These are phyloP conservation scores for Yarrowia hollandica DNA, from an alignment of 805 yeast genomes.

Conservation along the genomic window DNA sequence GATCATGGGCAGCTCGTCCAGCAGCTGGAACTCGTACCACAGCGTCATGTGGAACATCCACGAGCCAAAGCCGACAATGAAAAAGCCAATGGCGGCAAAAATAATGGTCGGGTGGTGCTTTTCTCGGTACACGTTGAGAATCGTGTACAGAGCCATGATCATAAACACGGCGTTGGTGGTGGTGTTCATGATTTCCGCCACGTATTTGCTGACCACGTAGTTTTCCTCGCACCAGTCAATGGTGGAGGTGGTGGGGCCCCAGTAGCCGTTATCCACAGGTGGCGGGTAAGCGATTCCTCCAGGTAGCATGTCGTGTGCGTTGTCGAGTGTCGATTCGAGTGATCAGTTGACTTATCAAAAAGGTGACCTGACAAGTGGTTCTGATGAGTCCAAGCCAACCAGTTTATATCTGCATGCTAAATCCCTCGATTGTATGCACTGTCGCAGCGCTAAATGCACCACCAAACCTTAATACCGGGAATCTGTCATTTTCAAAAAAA, in stretches of 20 bases:
- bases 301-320: slow-evolving; percentile 2
- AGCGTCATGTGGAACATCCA: slow-evolving; percentile 98
- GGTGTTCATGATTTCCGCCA: slow-evolving; percentile 91
- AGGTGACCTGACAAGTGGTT: too few species aligned
- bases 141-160: slow-evolving; percentile 60
- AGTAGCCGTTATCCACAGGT: slow-evolving; percentile 17
- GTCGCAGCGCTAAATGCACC: slow-evolving; percentile 3
- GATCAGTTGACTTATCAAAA: too few species aligned
- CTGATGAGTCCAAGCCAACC: not conserved
- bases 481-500: too few species aligned
- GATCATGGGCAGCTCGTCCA: slow-evolving; percentile 97
- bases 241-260: slow-evolving; percentile 63
- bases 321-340: not conserved
- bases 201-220: slow-evolving; percentile 78
- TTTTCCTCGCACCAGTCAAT: slow-evolving; percentile 99
- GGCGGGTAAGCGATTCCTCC: slow-evolving; percentile 21
- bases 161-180: slow-evolving; percentile 66
- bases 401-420: slow-evolving; percentile 26
- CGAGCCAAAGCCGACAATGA: slow-evolving; percentile 86
- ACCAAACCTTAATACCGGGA: too few species aligned
- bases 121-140: slow-evolving; percentile 60
- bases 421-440: slow-evolving; percentile 24
- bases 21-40: slow-evolving; percentile 79
- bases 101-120: slow-evolving; percentile 69
- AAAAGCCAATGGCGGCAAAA: slow-evolving; percentile 73